phyloP scores from a whole-genome alignment of 2,329 filamentous ascomycete species.

The Phialocephala subalpina region DNA sequence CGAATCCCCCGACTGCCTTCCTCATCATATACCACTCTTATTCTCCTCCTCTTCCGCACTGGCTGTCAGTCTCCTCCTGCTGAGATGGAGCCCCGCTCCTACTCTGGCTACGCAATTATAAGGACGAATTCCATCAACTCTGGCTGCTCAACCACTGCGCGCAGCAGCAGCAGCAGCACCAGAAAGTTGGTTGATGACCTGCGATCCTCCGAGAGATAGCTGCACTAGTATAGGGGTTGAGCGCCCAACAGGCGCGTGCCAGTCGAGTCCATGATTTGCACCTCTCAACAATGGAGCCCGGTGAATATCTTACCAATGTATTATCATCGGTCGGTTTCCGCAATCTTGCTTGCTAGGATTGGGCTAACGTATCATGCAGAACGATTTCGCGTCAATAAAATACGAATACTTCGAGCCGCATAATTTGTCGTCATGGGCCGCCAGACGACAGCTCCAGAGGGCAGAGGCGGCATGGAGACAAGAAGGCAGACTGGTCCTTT shows the following conservation, averaged over 20 bases:
- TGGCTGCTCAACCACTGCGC: background rate
- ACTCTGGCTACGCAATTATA: conserved; percentile 34
- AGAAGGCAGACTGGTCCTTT: conserved; percentile 40
- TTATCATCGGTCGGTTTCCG: conserved; percentile 42
- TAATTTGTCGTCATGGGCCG: conserved; percentile 23
- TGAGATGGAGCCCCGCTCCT: conserved; percentile 44
- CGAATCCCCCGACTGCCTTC: background rate
- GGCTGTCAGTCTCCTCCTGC: conserved; percentile 9
- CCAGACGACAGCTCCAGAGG: conserved; percentile 40
- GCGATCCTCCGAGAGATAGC: background rate
- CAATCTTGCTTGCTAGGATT: background rate
- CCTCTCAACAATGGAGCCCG: conserved; percentile 44
- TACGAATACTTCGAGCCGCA: conserved; percentile 44
- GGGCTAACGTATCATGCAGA: conserved; percentile 33
- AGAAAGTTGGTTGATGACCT: background rate
- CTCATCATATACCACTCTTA: background rate
- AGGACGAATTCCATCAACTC: conserved; percentile 14
- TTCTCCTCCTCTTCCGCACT: conserved; percentile 13
- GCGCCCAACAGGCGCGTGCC: conserved; percentile 3
- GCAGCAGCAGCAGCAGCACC: background rate
- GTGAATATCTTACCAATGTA: conserved; percentile 46
- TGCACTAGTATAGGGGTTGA: background rate
- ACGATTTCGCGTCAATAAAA: conserved; percentile 42
- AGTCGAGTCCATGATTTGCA: conserved; percentile 23
- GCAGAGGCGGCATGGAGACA: conserved; percentile 41